Conservation (phyloP, 306 rosid species). For the Corylus heterophylla region DNA sequence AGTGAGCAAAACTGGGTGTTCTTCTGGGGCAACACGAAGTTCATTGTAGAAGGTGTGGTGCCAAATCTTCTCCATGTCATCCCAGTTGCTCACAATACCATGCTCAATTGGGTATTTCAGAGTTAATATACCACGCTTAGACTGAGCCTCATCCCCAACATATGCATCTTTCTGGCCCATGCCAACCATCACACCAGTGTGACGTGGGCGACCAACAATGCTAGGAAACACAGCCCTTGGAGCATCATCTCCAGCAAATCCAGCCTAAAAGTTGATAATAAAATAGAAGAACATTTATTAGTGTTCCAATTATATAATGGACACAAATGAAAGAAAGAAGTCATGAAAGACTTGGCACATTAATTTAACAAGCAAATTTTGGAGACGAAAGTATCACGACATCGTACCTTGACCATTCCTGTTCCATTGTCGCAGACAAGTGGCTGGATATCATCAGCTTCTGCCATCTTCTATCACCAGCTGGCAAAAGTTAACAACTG, state of each 20-base stretch:
- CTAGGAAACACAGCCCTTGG: conserved; percentile 94
- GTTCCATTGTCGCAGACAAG: conserved; percentile 93
- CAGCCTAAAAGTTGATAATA: conserved; percentile 56
- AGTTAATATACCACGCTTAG: conserved; percentile 83
- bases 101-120: conserved; percentile 89
- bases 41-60: conserved; percentile 91
- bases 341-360: too few species aligned
- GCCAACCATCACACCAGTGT: conserved; percentile 93
- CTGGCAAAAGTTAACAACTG: conserved; percentile 17
- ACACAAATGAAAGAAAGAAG: too few species aligned
- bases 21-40: conserved; percentile 88
- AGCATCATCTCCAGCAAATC: conserved; percentile 96
- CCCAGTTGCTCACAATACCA: conserved; percentile 93
- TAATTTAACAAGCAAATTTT: not conserved
- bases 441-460: conserved; percentile 87
- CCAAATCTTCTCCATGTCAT: conserved; percentile 95
- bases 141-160: conserved; percentile 93
- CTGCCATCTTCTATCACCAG: conserved; percentile 61
- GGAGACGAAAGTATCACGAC: not conserved
- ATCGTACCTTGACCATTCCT: conserved; percentile 83
- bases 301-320: not conserved
- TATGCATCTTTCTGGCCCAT: conserved; percentile 96
- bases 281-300: conserved; percentile 7
- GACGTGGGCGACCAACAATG: conserved; percentile 91
- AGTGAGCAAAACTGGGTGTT: conserved; percentile 84